Evolutionary conservation across 192 early-diverging fungal genomes (phyloP), one percentile per base, ranked within the genome.

Genomic region (Coemansia sp.): DNA sequence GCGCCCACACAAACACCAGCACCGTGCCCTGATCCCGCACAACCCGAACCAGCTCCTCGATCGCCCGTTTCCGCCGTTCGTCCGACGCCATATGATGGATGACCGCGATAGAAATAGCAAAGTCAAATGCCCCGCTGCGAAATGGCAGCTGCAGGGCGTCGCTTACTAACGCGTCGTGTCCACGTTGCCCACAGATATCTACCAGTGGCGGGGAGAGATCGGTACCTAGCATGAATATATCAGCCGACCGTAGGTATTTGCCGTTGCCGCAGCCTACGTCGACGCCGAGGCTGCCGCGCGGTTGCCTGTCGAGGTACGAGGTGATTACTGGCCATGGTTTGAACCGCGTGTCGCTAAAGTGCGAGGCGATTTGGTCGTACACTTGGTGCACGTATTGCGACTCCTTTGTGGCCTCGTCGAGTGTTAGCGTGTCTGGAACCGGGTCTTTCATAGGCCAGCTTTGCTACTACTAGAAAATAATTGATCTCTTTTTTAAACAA

Each of bases 241-340:
- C 79, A 11, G 20, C 19, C 57, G 45, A 29, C 15, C 95, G 94
- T 62, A 98, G 79, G 62, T 98, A 98, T 69, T 98, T 98, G 36
- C 95, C 95, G 73, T 98, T 98, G 9, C 95, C 95, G 59, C 95
- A 95, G 14, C 95, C 95, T 21, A 98, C 84, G 73, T 98, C 95
- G 1, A 87, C 90, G 10, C 95, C 95, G 2, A 98, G 23, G 44
- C 86, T 88, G 5, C 90, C 93, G 3, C 60, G 4, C 0, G 80
- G 65, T 49, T 85, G 76, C 0, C 52, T 70, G 22, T 55, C 60
- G 5, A 98, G 69, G 52, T 94, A 98, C 17, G 81, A 58, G 47
- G 94, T 90, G 1, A 98, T 90, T 1, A 97, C 93, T 0, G 95
- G 95, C 95, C 95, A 98, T 29, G 95, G 89, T 85, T 98, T 98